Percentiles rank a stretch among this genome's conserved stretches.
phyloP scores from a whole-genome alignment of 257 asterid genomes.

The Ophiorrhiza pumila region DNA sequence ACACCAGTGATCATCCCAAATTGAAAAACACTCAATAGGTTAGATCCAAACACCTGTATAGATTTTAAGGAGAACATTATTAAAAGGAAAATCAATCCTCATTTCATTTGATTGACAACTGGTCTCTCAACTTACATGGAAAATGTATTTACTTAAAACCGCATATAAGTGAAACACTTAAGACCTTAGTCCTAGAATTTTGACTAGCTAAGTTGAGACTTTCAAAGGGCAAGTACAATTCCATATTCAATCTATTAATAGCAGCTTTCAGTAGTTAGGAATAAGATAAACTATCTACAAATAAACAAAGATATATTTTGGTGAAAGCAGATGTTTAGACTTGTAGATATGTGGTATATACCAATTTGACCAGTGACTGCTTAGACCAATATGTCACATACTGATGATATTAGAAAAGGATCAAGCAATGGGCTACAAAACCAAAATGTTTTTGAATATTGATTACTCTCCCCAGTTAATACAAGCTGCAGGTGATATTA shows the following conservation, averaged over 20 bases:
- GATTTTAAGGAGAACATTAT: background rate
- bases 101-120: background rate
- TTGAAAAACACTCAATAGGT: background rate
- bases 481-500: background rate
- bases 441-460: too few relatives aligned
- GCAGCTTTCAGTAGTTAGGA: background rate
- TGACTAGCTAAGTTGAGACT: background rate
- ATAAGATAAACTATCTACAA: background rate
- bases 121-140: background rate
- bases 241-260: background rate
- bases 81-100: background rate
- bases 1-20: background rate
- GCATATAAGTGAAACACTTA: background rate
- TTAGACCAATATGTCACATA: background rate
- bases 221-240: background rate
- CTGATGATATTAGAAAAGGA: background rate
- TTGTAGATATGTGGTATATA: background rate
- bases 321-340: background rate
- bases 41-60: background rate
- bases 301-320: too few relatives aligned
- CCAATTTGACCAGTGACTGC: background rate
- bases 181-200: background rate
- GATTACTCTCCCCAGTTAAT: background rate
- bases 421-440: background rate
- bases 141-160: background rate